A percentile compares a stretch with the other conserved stretches of the same genome.
phyloP scores from a whole-genome alignment of 2,329 filamentous ascomycete species.

The Pyricularia sp. region DNA sequence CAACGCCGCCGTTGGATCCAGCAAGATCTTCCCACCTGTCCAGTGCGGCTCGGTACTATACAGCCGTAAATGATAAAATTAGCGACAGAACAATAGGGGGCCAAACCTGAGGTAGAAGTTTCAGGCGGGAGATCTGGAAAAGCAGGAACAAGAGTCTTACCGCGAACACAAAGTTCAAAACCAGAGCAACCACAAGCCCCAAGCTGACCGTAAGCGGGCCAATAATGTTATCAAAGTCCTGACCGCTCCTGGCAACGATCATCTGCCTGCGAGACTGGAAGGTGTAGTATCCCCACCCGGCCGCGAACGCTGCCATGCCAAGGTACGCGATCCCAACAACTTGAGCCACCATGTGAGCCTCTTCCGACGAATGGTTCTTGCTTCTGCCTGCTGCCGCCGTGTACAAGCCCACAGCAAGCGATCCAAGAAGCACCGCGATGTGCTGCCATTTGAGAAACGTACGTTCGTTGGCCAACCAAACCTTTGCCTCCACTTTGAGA shows the following conservation, averaged over 20 bases:
- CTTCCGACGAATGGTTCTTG: neutral
- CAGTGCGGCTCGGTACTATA: conserved; percentile 12
- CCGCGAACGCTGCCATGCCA: conserved; percentile 70
- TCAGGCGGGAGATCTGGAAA: neutral
- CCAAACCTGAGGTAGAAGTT: neutral
- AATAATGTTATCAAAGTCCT: conserved; percentile 83
- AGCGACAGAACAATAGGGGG: neutral
- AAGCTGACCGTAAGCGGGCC: conserved; percentile 78
- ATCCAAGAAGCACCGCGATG: conserved; percentile 78
- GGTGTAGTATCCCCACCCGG: conserved; percentile 79
- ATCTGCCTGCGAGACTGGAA: conserved; percentile 66
- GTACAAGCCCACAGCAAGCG: conserved; percentile 75
- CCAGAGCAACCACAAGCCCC: conserved; percentile 67
- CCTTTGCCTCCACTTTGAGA: conserved; percentile 90
- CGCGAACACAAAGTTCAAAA: conserved; percentile 85
- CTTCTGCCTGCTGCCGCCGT: conserved; percentile 60
- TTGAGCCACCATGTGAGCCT: conserved; percentile 63
- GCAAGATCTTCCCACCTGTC: conserved; percentile 9
- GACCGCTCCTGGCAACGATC: conserved; percentile 79
- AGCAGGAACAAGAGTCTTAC: conserved; percentile 30
- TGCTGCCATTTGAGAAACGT: conserved; percentile 99
- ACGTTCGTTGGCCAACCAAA: conserved; percentile 96
- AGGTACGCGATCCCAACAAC: conserved; percentile 78
- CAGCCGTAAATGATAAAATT: neutral
- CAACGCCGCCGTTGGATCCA: neutral